Evolutionary conservation across 164 flowering plant genomes (phyloP).

Genomic region (Amborella trichopoda): DNA sequence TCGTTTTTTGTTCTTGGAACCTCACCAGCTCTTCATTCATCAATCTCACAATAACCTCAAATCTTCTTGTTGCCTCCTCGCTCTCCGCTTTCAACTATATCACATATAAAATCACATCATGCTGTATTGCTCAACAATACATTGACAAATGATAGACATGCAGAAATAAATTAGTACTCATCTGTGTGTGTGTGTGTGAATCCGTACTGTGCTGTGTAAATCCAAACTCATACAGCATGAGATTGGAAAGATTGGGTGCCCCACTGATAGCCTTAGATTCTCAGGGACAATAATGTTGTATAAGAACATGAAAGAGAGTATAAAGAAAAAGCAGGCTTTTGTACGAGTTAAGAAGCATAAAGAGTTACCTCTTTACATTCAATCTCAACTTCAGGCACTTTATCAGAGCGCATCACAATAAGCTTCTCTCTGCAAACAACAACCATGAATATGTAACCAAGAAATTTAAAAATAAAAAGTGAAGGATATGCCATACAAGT

Average conservation of each 20-base stretch:
- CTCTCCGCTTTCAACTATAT: slow-evolving; percentile 14
- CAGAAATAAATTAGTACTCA: too few relatives aligned
- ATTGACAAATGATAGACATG: too few relatives aligned
- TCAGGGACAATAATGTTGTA: neutral
- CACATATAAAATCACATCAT: neutral
- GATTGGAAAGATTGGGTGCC: neutral
- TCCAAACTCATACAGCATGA: too few relatives aligned
- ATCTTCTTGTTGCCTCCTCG: neutral
- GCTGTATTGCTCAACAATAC: too few relatives aligned
- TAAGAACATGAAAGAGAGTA: neutral
- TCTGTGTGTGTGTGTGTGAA: too few relatives aligned
- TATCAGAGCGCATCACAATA: slow-evolving; percentile 20
- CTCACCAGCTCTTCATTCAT: slow-evolving; percentile 1
- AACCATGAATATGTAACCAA: neutral
- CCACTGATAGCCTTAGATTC: neutral
- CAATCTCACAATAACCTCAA: slow-evolving; percentile 1
- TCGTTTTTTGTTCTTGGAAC: neutral
- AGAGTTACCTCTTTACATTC: neutral
- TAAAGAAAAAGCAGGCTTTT: neutral
- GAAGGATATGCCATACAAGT: neutral
- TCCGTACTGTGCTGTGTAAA: too few relatives aligned
- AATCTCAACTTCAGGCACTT: slow-evolving; percentile 30
- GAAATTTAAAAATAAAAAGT: neutral
- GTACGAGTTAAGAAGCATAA: neutral
- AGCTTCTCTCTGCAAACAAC: slow-evolving; percentile 58